Base-by-base conservation (phyloP, 192 early-diverging fungal species). In the Gigaspora rosea region DNA sequence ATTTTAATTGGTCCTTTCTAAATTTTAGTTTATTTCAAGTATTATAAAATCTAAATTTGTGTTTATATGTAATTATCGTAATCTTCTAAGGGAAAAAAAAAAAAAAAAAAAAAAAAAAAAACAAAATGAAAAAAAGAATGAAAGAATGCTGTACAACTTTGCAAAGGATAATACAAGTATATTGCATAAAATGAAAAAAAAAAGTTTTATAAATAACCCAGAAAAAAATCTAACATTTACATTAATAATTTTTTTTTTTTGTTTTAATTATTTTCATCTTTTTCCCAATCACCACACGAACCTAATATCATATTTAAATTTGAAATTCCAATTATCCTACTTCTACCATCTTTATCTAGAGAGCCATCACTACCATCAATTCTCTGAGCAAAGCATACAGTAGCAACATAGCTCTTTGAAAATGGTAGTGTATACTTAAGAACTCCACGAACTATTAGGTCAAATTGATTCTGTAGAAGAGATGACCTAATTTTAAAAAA, bases 401-500 rank as follows among this genome's bases (percentile, higher is more conserved):
- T 22, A 62, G 41, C 72, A 12, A n/a, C 4, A 20, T 16, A 6
- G 13, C 59, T 10, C 41, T 73, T 62, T 7, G 72, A 57, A 46
- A 73, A 73, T 1, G 72, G 72, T 61, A 59, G 22, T 32, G 33
- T 54, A 73, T 73, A 73, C 20, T 59, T 57, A 12, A 73, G 36
- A 46, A 73, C 18, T 32, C 72, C 72, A 32, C 72, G 72, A 11
- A 73, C 58, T 11, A 41, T 73, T 59, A 73, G 47, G 18, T 61
- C 49, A 59, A 35, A 73, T 46, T 35, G 47, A 0, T 58, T 2
- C 10, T 18, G 54, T 61, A 73, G 8, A 22, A 73, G 22, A 61
- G 59, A 15, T 12, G 72, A 73, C 72, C 72, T 73, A 47, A 41
- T 22, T 22, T 32, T 20, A 16, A 57, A 41, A 16, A 73, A 9